Base-by-base conservation (phyloP, 2,329 filamentous ascomycete species). In the Pseudogymnoascus sp. region DNA sequence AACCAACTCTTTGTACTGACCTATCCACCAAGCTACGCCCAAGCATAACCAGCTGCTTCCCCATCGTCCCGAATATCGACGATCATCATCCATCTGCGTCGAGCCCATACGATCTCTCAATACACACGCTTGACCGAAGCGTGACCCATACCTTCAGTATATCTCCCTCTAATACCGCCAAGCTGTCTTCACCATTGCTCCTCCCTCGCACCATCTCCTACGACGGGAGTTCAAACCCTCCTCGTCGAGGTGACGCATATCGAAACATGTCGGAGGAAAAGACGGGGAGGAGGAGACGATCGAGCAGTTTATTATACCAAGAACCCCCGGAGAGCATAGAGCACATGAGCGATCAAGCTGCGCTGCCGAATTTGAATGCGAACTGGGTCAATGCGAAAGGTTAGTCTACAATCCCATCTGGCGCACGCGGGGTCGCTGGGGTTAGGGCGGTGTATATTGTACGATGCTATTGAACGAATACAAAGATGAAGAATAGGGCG, bases 381-480 rank as follows among this genome's bases (percentile, higher is more conserved):
- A 91, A 97, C 79, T 99, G 95, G 95, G 96, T 97, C 69, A 97
- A 97, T 77, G 91, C 93, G 72, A 99, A 99, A 86, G 95, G 95
- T 97, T 80, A 78, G 84, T 75, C 61, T 35, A 50, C 67, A 47
- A 64, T 47, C 37, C 19, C 38, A 56, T 44, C 59, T 14, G n/a
- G 50, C 29, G 50, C 8, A 33, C n/a, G 61, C 37, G 37, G 29
- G 29, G 14, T 62, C 8, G 16, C 38, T 29, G 19, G 42, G 37
- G 14, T 24, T 53, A 56, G 50, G 50, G n/a, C 19, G 50, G 50
- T 33, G 50, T 19, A 56, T 56, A 33, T 7, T 56, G n/a, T 56
- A 33, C 50, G 50, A 19, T 56, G 26, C 8, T 21, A 7, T 50
- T 56, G 50, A 33, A 56, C 10, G 11, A 2, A 19, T 13, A 13